A percentile compares a stretch with the other conserved stretches of the same genome.
Conservation (phyloP, 2,329 filamentous ascomycete genomes). For the Botryotinia convoluta region DNA sequence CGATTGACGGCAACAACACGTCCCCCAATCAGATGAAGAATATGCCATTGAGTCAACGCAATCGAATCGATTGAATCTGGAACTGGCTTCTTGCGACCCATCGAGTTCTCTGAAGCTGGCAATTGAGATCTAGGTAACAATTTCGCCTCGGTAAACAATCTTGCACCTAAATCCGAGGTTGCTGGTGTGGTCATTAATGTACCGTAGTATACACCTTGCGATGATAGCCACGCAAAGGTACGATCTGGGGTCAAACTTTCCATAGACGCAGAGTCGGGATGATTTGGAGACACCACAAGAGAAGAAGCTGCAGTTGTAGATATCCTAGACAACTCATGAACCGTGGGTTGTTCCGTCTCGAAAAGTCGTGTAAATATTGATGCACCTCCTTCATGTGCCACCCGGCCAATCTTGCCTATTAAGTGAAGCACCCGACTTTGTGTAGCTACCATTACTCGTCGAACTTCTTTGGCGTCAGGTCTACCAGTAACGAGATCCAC, state of each 20-base stretch:
- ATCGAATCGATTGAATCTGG: conserved; percentile 76
- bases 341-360: conserved; percentile 75
- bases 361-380: conserved; percentile 87
- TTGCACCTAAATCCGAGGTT: conserved; percentile 64
- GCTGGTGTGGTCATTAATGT: conserved; percentile 63
- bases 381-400: conserved; percentile 72
- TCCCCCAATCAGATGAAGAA: conserved; percentile 77
- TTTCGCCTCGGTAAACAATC: conserved; percentile 76
- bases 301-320: conserved; percentile 59
- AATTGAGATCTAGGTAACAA: conserved; percentile 73
- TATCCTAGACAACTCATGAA: conserved; percentile 68
- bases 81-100: conserved; percentile 61
- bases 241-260: conserved; percentile 63
- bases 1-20: conserved; percentile 83
- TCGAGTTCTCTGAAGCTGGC: conserved; percentile 62
- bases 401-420: conserved; percentile 70
- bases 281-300: conserved; percentile 75
- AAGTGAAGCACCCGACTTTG: conserved; percentile 77
- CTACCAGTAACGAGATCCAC: conserved; percentile 65
- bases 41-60: conserved; percentile 89
- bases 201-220: conserved; percentile 86
- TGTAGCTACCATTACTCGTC: conserved; percentile 78
- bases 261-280: conserved; percentile 51
- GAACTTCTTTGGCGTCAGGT: conserved; percentile 58
- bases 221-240: conserved; percentile 86